Percentiles rank a stretch among this genome's conserved stretches.
phyloP scores from a whole-genome alignment of 2,329 filamentous ascomycete species.

The Colletotrichum salicis region DNA sequence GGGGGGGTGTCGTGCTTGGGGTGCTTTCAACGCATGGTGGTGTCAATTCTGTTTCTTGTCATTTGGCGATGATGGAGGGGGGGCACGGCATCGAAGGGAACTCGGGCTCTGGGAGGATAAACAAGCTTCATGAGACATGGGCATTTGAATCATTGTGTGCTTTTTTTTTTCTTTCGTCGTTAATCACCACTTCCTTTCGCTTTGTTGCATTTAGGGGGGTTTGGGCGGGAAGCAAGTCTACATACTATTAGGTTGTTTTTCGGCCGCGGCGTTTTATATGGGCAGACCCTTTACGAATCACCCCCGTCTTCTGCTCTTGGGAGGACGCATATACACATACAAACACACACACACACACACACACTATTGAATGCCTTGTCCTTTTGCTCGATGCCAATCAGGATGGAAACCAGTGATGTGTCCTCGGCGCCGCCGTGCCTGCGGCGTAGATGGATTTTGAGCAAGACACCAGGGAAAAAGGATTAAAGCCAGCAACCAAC shows the following conservation, averaged over 20 bases:
- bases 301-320: neutral
- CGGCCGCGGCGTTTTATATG: slow-evolving; percentile 10
- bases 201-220: neutral
- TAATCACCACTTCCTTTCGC: neutral
- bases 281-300: neutral
- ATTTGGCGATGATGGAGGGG: slow-evolving; percentile 3
- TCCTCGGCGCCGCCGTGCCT: no score
- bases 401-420: neutral
- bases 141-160: slow-evolving; percentile 12
- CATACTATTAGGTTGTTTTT: neutral
- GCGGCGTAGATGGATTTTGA: neutral
- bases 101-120: neutral
- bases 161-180: neutral
- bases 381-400: neutral
- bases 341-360: neutral
- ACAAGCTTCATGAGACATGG: slow-evolving; percentile 26
- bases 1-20: neutral
- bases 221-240: neutral
- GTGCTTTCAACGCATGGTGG: neutral
- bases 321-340: neutral
- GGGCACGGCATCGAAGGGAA: neutral
- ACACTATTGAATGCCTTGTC: neutral
- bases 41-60: neutral
- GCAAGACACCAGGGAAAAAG: neutral
- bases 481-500: neutral